These are phyloP conservation scores for Cicer yamashitae DNA, from an alignment of 306 rosid species.

Conservation along the genomic window DNA sequence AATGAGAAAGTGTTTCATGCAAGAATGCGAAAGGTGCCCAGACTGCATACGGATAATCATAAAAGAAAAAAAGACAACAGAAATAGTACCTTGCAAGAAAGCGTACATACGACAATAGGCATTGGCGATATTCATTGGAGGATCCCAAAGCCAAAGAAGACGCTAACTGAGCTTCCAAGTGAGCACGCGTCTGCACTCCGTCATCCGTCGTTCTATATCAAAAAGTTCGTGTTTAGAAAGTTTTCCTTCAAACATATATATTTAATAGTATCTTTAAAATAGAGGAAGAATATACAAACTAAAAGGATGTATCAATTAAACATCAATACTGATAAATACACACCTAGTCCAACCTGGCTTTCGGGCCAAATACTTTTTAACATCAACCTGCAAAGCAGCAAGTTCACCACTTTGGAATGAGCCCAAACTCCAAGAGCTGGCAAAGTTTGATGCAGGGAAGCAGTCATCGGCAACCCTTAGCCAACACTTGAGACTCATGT, in stretches of 20 bases:
- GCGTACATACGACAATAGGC: constrained; percentile 85
- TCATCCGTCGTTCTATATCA: constrained; percentile 85
- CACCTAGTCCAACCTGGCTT: constrained; percentile 99
- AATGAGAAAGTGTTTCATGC: not conserved
- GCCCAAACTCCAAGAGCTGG: constrained; percentile 97
- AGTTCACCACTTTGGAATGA: constrained; percentile 91
- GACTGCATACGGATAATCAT: constrained; percentile 34
- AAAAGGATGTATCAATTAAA: constrained; percentile 13
- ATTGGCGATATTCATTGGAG: constrained; percentile 91
- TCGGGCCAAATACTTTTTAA: constrained; percentile 91
- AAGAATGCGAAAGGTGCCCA: constrained; percentile 22
- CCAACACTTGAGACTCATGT: constrained; percentile 92
- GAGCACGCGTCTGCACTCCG: constrained; percentile 98
- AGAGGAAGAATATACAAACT: constrained; percentile 9
- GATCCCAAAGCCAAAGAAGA: constrained; percentile 91
- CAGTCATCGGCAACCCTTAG: constrained; percentile 98
- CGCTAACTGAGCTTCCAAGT: constrained; percentile 92
- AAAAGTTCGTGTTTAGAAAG: constrained; percentile 37
- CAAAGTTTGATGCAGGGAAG: constrained; percentile 95
- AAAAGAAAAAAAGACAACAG: constrained; percentile 1
- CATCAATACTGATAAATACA: constrained; percentile 47
- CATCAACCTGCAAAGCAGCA: constrained; percentile 96
- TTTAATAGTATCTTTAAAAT: constrained; percentile 32
- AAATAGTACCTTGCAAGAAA: constrained; percentile 82
- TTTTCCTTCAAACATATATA: not conserved